Evolutionary conservation across 2,329 filamentous ascomycete species (phyloP), one percentile per base, ranked within the genome.

Genomic region (Aureobasidium sp.): DNA sequence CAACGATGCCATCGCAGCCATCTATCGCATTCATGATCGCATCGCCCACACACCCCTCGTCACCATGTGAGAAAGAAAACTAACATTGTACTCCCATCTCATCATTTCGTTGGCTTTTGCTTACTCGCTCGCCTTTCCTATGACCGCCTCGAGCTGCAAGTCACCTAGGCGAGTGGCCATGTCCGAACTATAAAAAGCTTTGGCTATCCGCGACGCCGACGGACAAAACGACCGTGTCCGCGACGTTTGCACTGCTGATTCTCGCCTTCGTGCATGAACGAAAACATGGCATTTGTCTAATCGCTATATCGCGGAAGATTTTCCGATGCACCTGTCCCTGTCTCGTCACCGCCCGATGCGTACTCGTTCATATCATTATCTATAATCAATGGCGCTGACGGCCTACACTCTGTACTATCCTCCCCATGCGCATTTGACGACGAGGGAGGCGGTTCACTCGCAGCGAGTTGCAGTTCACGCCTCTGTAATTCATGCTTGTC

Each of bases 401-500:
- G 21, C n/a, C 59, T 57, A 25, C 43, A 23, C 2, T 57, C 59
- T 43, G 31, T 33, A 25, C 42, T 38, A 3, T 45, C 46, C 5
- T 60, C 43, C 19, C 25, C 47, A 17, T 25, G 13, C 11, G 15
- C 43, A 27, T 35, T 31, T 2, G 33, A 7, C 15, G 23, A n/a
- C 10, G 17, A 2, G 15, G 17, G 27, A 29, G 69, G 69, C 2
- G 77, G 77, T 4, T 74, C 74, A 40, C 76, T 78, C 9, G 70
- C 68, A 46, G 75, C 73, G 63, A 73, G 65, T 63, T 75, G 68
- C 4, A 78, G 65, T 50, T 73, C 68, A 9, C 71, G 70, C 17
- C 74, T 68, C 54, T 92, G 88, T 7, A 90, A 75, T 69, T 95
- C 90, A 66, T 86, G 84, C 71, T 95, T 94, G 71, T 95, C 92